Evolutionary conservation across 1,284 basidiomycete genomes (phyloP).

Genomic region (Exsudoporus floridanus): DNA sequence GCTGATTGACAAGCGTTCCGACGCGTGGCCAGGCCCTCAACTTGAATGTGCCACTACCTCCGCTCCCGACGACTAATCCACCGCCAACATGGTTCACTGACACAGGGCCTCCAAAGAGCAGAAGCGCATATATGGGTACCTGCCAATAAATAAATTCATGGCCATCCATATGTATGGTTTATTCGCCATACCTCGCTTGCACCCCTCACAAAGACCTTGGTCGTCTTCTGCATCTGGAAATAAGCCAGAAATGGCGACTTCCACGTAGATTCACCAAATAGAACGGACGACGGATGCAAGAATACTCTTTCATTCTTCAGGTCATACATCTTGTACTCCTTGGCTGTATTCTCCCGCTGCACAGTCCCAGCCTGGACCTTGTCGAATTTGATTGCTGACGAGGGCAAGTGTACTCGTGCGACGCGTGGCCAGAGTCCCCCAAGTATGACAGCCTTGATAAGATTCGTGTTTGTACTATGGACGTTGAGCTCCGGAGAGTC

Average conservation of each 20-base stretch:
- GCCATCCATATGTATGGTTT: background rate
- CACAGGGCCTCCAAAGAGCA: slow-evolving; percentile 83
- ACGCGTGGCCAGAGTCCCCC: slow-evolving; percentile 84
- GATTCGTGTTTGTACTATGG: slow-evolving; percentile 65
- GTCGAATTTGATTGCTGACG: slow-evolving; percentile 76
- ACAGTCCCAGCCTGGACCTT: slow-evolving; percentile 78
- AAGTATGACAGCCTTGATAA: slow-evolving; percentile 79
- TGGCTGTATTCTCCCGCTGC: slow-evolving; percentile 78
- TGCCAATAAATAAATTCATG: slow-evolving; percentile 28
- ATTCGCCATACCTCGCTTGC: slow-evolving; percentile 71
- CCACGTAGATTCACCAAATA: slow-evolving; percentile 77
- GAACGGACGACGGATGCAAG: slow-evolving; percentile 81
- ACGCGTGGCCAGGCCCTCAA: slow-evolving; percentile 86
- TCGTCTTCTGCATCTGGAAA: slow-evolving; percentile 83
- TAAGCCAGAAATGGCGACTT: slow-evolving; percentile 79
- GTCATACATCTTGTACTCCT: slow-evolving; percentile 81
- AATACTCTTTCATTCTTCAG: slow-evolving; percentile 63
- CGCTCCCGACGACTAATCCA: slow-evolving; percentile 66
- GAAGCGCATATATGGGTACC: slow-evolving; percentile 82
- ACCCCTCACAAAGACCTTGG: slow-evolving; percentile 84
- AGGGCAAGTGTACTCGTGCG: slow-evolving; percentile 73
- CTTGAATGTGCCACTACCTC: slow-evolving; percentile 49
- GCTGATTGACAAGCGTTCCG: slow-evolving; percentile 85
- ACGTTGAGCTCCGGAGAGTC: slow-evolving; percentile 50
- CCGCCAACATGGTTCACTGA: slow-evolving; percentile 77